Conservation (phyloP, 164 flowering plant species). For the Umbellularia californica region DNA sequence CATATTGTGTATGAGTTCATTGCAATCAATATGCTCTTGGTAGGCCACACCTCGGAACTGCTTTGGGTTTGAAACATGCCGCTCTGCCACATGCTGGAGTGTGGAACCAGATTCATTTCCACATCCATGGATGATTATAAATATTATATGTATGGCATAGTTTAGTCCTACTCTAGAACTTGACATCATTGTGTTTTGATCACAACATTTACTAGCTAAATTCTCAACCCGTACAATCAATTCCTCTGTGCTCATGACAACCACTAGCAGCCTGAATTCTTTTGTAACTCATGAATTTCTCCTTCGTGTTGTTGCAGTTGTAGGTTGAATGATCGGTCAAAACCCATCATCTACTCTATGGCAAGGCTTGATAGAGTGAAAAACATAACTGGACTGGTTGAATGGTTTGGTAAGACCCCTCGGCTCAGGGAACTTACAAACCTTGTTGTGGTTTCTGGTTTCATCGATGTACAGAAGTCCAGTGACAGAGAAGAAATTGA, state of each 20-base stretch:
- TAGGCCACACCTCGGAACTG: neutral
- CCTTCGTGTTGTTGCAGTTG: slow-evolving; percentile 43
- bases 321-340: slow-evolving; percentile 61
- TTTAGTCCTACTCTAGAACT: neutral
- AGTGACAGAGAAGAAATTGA: slow-evolving; percentile 84
- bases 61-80: neutral
- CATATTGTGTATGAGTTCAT: neutral
- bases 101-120: neutral
- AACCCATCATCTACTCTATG: slow-evolving; percentile 93
- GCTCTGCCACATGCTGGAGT: neutral
- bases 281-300: neutral
- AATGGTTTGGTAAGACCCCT: slow-evolving; percentile 59
- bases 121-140: neutral
- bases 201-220: neutral
- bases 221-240: neutral
- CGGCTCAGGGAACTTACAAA: slow-evolving; percentile 69
- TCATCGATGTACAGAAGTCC: slow-evolving; percentile 70
- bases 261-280: neutral
- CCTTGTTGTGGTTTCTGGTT: slow-evolving; percentile 85
- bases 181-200: too few species aligned
- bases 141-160: neutral
- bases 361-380: slow-evolving; percentile 95
- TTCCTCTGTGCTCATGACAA: neutral
- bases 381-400: slow-evolving; percentile 91
- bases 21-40: neutral